Conservation (phyloP, 176 grass and related monocot genomes). For the Sorghum bicolor region Sorghum_bicolor_NCBIv3 NC_012870.2:1992501-1993000, state of each 20-base stretch:
- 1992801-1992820: conserved; percentile 52
- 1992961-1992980: conserved; percentile 90
- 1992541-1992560: not conserved
- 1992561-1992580: not conserved
- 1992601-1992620: not conserved
- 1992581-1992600: not conserved
- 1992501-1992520: not conserved
- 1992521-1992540: too few relatives aligned
- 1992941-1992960: not conserved
- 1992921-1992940: not conserved
- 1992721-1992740: conserved; percentile 1
- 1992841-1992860: conserved; percentile 88
- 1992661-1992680: not conserved
- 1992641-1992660: not conserved
- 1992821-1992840: conserved; percentile 81
- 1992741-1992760: not conserved
- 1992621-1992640: not conserved
- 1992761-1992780: not conserved
- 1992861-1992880: conserved; percentile 95
- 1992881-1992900: conserved; percentile 64
- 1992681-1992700: not conserved
- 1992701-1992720: not conserved
- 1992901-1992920: not conserved
- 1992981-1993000: conserved; percentile 86
- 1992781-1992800: not conserved